Conservation (phyloP, 1,284 basidiomycete genomes). For the Thecaphora thlaspeos region DNA sequence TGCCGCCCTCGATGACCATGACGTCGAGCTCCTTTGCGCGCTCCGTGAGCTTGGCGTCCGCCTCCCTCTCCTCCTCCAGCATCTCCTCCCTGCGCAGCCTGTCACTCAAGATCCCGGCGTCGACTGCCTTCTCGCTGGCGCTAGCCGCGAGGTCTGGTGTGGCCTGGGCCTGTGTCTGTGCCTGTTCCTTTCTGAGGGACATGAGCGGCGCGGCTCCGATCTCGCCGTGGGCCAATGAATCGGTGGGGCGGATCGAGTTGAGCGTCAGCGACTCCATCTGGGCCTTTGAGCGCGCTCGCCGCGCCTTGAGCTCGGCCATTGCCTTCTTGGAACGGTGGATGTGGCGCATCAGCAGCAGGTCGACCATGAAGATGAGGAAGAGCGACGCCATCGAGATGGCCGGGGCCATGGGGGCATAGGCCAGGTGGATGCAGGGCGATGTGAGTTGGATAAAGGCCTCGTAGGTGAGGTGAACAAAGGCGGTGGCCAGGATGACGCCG, state of each 20-base stretch:
- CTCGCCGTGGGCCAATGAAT: not conserved
- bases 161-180: no score
- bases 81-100: not conserved
- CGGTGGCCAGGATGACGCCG: slow-evolving; percentile 5
- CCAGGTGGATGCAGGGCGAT: slow-evolving; percentile 1
- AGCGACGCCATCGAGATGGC: slow-evolving; percentile 2
- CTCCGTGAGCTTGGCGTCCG: not conserved
- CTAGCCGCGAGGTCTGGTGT: no score
- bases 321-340: not conserved
- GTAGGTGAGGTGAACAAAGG: slow-evolving; percentile 2
- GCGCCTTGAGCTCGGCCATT: slow-evolving; percentile 1
- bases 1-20: slow-evolving; percentile 3
- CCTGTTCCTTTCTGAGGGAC: no score
- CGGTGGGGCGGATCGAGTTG: not conserved
- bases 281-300: not conserved
- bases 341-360: slow-evolving; percentile 1
- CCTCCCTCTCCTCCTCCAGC: not conserved
- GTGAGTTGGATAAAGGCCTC: slow-evolving; percentile 1
- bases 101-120: not conserved
- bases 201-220: no score
- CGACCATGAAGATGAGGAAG: slow-evolving; percentile 2
- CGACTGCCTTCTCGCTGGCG: not conserved
- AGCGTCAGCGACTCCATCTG: no score
- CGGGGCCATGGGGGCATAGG: not conserved
- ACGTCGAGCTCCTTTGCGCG: slow-evolving; percentile 2